Evolutionary conservation across 1,139 yeast species (phyloP).

Genomic region (Magnusiomyces suaveolens): DNA sequence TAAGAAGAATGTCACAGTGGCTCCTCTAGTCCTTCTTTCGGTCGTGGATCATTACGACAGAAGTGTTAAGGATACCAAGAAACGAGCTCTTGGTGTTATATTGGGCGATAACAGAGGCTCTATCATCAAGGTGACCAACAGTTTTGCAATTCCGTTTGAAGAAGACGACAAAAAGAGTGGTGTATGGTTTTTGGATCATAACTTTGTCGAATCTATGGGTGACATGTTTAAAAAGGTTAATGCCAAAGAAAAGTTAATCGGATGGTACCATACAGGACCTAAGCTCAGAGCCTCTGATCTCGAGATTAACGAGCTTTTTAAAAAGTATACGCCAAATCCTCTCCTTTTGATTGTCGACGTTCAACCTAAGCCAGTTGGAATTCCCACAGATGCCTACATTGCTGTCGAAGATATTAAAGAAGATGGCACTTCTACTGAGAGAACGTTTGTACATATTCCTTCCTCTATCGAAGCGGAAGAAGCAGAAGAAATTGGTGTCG

Average conservation of each 20-base stretch:
- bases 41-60: conserved; percentile 94
- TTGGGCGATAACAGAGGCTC: conserved; percentile 57
- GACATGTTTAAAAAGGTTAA: conserved; percentile 96
- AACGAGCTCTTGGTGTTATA: conserved; percentile 88
- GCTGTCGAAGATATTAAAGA: conserved; percentile 94
- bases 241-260: conserved; percentile 90
- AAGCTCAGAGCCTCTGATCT: conserved; percentile 80
- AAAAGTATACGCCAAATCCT: conserved; percentile 74
- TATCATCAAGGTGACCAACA: conserved; percentile 40
- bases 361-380: conserved; percentile 66
- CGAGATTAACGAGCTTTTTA: conserved; percentile 82
- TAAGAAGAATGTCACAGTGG: conserved; percentile 70
- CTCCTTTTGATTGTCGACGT: conserved; percentile 86
- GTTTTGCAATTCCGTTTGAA: conserved; percentile 76
- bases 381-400: conserved; percentile 91
- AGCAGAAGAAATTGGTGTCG: conserved; percentile 98
- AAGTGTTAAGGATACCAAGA: conserved; percentile 57
- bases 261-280: conserved; percentile 99
- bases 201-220: conserved; percentile 91
- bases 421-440: conserved; percentile 91
- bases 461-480: conserved; percentile 94
- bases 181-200: conserved; percentile 98
- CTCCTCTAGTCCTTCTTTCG: conserved; percentile 87
- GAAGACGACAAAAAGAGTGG: conserved; percentile 87
- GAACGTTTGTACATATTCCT: conserved; percentile 88